Base-by-base conservation (phyloP, 345 rosid genomes). In the Ailanthus altissimus region DNA sequence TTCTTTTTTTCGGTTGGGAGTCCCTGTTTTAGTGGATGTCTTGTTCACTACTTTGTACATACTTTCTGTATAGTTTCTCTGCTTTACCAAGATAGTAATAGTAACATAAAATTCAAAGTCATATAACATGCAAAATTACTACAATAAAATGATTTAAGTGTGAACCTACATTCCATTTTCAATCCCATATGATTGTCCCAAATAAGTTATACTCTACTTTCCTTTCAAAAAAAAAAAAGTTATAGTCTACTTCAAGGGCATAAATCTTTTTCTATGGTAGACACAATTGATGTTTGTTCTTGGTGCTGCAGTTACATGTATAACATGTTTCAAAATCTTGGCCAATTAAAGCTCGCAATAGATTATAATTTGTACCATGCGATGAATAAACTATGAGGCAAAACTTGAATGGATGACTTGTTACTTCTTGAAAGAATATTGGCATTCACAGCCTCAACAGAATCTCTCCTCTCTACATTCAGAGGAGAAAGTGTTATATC, bases 311-410 rank as follows among this genome's bases (percentile, higher is more conserved):
- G 46, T 43, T 58, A 38, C 56, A 59, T 59, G 16, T 45, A 28
- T 9, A 16, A n/a, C 13, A 38, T 54, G 49, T 40, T 71, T 57
- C 51, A 11, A 72, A 40, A 13, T 13, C 61, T 56, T 15, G 50
- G 25, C 76, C 66, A 59, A 43, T 43, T 43, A 58, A 73, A 45
- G 56, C 64, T 57, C 43, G 45, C 56, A 58, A 45, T 73, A 73
- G 67, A 73, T 58, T 40, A 23, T 43, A 58, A 38, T 58, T 43
- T 59, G 67, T 25, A 73, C 56, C 76, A 43, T 23, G 14, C 43
- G 42, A 59, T 32, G 67, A 72, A 59, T 58, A 59, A 73, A 73
- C 16, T 43, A 73, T 73, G 76, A 56, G 76, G 67, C 54, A 73
- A 73, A 43, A 73, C 56, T 43, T 59, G 67, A 73, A 43, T 58